phyloP scores from a whole-genome alignment of 768 basidiomycete species.

The Pholiota conissans region DNA sequence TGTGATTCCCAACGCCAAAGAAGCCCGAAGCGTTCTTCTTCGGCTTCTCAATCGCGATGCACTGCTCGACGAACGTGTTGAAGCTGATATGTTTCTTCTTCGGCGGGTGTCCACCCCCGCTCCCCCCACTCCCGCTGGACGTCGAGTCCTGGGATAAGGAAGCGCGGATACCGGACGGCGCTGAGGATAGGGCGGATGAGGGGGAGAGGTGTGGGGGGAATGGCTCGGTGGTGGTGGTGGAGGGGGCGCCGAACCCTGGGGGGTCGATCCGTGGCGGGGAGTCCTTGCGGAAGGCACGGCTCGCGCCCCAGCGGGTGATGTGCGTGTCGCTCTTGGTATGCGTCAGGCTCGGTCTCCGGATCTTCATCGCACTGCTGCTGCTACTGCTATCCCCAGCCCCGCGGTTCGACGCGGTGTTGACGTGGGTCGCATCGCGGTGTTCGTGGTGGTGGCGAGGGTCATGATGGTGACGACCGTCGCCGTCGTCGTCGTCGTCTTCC shows the following conservation, averaged over 20 bases:
- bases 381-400: too few species aligned
- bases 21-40: conserved; percentile 35
- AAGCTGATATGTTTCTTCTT: conserved; percentile 93
- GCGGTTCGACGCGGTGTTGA: conserved; percentile 6
- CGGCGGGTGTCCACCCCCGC: conserved; percentile 15
- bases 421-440: too few species aligned
- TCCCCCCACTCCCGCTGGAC: conserved; percentile 26
- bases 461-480: too few species aligned
- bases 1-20: conserved; percentile 19
- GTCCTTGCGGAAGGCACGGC: conserved; percentile 54
- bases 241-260: conserved; percentile 25
- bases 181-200: conserved; percentile 16
- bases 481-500: conserved; percentile 37
- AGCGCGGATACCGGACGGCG: conserved; percentile 25
- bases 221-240: background rate
- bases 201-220: conserved; percentile 18
- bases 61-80: conserved; percentile 98
- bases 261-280: conserved; percentile 70
- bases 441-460: too few species aligned
- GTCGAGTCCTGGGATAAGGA: conserved; percentile 34
- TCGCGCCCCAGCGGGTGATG: conserved; percentile 57
- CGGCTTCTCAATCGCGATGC: conserved; percentile 86
- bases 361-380: conserved; percentile 9
- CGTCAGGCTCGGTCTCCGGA: conserved; percentile 57
- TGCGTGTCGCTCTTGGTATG: conserved; percentile 92